Evolutionary conservation across 306 rosid species (phyloP).

Genomic region (Carpinus viminea): DNA sequence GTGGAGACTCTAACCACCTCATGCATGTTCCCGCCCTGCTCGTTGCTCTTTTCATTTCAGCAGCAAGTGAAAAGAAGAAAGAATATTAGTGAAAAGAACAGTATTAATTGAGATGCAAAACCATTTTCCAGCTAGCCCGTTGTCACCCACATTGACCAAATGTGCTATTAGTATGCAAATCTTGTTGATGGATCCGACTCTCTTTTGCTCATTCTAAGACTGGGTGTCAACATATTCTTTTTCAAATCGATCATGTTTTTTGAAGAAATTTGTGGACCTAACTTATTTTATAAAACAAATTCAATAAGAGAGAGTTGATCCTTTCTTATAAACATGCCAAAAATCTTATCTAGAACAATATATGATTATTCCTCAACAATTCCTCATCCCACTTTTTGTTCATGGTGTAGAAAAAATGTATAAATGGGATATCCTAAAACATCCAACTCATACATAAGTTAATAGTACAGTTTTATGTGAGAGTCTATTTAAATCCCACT

Average conservation of each 20-base stretch:
- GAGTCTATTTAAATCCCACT: too few species aligned
- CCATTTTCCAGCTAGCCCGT: background rate
- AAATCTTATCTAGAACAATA: too few species aligned
- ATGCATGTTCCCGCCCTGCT: background rate
- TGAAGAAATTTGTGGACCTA: too few species aligned
- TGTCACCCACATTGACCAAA: background rate
- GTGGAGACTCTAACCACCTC: background rate
- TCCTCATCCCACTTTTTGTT: background rate
- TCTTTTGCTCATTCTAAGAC: background rate
- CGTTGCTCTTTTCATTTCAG: background rate
- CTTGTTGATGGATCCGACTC: background rate
- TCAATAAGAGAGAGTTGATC: too few species aligned
- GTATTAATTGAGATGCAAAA: background rate
- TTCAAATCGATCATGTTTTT: background rate
- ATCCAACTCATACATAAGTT: too few species aligned
- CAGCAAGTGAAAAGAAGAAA: background rate
- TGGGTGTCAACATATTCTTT: background rate
- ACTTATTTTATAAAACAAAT: too few species aligned
- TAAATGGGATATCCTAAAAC: too few species aligned
- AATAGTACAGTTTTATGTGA: too few species aligned
- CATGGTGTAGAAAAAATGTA: background rate
- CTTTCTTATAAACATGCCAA: too few species aligned
- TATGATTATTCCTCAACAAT: too few species aligned
- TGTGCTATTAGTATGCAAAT: background rate
- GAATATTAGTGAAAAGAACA: background rate